Percentiles rank a stretch among this genome's conserved stretches.
phyloP scores from a whole-genome alignment of 129 eudicot species.

The Saussurea involucrata region DNA sequence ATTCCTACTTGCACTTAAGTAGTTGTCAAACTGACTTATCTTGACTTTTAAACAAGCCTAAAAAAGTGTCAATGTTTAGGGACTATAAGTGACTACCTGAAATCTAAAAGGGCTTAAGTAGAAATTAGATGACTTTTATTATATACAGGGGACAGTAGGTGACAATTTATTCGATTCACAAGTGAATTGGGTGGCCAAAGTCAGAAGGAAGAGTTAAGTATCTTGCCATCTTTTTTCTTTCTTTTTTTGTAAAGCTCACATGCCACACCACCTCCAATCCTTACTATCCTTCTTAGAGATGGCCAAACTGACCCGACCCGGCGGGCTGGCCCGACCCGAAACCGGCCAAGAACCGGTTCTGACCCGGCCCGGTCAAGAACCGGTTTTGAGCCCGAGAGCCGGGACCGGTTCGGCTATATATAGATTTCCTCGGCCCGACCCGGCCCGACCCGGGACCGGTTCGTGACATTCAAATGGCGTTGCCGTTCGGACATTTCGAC shows the following conservation, averaged over 20 bases:
- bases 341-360: too few relatives aligned
- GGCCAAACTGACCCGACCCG: too few relatives aligned
- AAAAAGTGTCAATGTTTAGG: neutral
- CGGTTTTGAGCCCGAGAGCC: too few relatives aligned
- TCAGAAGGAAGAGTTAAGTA: slow-evolving; percentile 29
- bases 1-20: neutral
- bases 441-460: too few relatives aligned
- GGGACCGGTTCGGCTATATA: too few relatives aligned
- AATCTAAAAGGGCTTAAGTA: slow-evolving; percentile 3
- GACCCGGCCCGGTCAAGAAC: too few relatives aligned
- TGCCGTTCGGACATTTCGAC: too few relatives aligned
- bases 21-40: neutral
- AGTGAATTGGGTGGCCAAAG: slow-evolving; percentile 36
- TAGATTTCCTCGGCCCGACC: too few relatives aligned
- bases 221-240: slow-evolving; percentile 17
- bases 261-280: slow-evolving; percentile 28
- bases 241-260: slow-evolving; percentile 20
- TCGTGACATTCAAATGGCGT: too few relatives aligned
- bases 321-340: too few relatives aligned
- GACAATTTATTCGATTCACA: slow-evolving; percentile 32
- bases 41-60: neutral
- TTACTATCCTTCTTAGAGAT: neutral
- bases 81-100: neutral
- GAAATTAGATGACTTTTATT: neutral
- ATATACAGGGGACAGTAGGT: slow-evolving; percentile 16